Evolutionary conservation across 257 asterid species (phyloP), one percentile per base, ranked within the genome.

Genomic region (Penstemon newberryi): DNA sequence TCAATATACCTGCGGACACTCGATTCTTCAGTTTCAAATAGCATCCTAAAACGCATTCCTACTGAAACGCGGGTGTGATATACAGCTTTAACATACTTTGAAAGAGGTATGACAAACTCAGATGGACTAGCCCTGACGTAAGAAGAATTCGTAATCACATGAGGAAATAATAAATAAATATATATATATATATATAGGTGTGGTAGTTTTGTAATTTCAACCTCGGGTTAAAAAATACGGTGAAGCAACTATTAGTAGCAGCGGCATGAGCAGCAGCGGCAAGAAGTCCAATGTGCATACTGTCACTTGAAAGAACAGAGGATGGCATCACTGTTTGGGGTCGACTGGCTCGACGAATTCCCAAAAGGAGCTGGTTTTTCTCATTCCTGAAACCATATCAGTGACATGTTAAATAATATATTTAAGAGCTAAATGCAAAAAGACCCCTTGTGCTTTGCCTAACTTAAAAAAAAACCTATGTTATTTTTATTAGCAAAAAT

Each of bases 181-280:
- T 46, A 7, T 15, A 15, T 15, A 15, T 15, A 15, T 15, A 15
- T 3, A 15, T 46, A 7, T 46, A 4, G 12, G 12, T 6, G 8
- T 46, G 41, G 41, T 45, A 25, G 50, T 38, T 44, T 72, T 6
- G 13, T 15, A 12, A 44, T 70, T 53, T 15, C 67, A 58, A 85
- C 98, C 97, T 86, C 38, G 98, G 98, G 77, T 92, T 92, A 67
- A 78, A 90, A 82, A 92, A 92, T 46, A 92, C 89, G 54, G 96
- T 90, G 84, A 92, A 92, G 83, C 96, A 90, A 86, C 98, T 92
- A 76, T 90, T 90, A 38, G 98, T 92, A 45, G 96, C 91, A 56
- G 98, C 97, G 70, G 98, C 98, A 77, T 92, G 98, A 79, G 98
- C 98, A 70, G 98, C 98, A 6, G 98, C 98, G 69, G 98, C 98